Evolutionary conservation across 441 rosid genomes (phyloP).

Genomic region (Erodium trifolium): DNA sequence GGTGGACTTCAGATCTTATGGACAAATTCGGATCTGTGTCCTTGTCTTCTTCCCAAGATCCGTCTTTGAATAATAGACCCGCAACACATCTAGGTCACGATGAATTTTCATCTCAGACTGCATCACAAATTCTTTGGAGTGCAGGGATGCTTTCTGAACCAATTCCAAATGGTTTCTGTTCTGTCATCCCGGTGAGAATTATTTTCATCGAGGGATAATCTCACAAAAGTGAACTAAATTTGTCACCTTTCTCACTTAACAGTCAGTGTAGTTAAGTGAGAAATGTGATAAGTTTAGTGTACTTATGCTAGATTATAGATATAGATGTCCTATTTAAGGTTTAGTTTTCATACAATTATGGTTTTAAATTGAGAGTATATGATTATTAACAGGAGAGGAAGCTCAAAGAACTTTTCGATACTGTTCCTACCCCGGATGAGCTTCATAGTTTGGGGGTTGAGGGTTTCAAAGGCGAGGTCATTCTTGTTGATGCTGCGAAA

Average conservation of each 20-base stretch:
- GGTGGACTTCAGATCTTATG: slow-evolving; percentile 85
- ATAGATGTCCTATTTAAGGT: background rate
- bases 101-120: slow-evolving; percentile 56
- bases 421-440: slow-evolving; percentile 81
- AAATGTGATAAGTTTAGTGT: too few relatives aligned
- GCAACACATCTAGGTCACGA: slow-evolving; percentile 60
- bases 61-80: slow-evolving; percentile 39
- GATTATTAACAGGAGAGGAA: slow-evolving; percentile 57
- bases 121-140: slow-evolving; percentile 90
- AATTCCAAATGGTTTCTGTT: slow-evolving; percentile 90
- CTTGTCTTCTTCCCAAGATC: slow-evolving; percentile 59
- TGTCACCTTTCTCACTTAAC: too few relatives aligned
- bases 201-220: background rate
- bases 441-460: slow-evolving; percentile 70
- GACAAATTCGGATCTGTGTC: slow-evolving; percentile 75
- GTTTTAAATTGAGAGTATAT: slow-evolving; percentile 11
- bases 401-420: slow-evolving; percentile 66
- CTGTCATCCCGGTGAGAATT: slow-evolving; percentile 69
- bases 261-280: too few relatives aligned
- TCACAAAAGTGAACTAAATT: too few relatives aligned
- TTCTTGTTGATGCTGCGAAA: slow-evolving; percentile 77
- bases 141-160: slow-evolving; percentile 77
- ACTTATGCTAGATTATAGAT: too few relatives aligned
- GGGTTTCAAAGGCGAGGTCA: slow-evolving; percentile 74
- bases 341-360: slow-evolving; percentile 4